phyloP scores from a whole-genome alignment of 495 filamentous ascomycete genomes.

The Penicillium crystallinum region DNA sequence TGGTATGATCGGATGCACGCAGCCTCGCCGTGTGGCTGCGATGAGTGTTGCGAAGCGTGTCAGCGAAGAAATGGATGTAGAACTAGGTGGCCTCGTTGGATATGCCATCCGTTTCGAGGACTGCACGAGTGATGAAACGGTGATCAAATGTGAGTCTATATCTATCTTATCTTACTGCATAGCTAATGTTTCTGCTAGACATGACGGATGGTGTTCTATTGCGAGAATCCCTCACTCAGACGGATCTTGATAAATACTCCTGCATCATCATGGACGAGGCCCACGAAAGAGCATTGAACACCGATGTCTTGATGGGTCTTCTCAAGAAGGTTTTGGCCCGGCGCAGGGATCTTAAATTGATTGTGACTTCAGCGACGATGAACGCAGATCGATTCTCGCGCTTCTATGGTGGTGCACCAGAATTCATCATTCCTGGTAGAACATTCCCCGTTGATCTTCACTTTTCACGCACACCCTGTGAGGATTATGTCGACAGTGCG shows the following conservation, averaged over 20 bases:
- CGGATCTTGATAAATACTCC: conserved; percentile 92
- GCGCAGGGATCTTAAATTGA: conserved; percentile 87
- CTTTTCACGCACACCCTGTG: conserved; percentile 90
- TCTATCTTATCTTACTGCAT: not conserved
- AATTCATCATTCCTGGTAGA: conserved; percentile 93
- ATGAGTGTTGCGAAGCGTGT: conserved; percentile 99
- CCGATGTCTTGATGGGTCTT: conserved; percentile 94
- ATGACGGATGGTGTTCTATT: conserved; percentile 98
- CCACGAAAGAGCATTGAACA: conserved; percentile 94
- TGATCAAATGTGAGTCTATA: conserved; percentile 70
- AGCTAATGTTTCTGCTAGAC: conserved; percentile 42
- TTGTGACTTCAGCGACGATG: conserved; percentile 98
- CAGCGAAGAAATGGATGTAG: conserved; percentile 98
- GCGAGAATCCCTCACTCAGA: conserved; percentile 85
- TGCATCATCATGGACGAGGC: conserved; percentile 99
- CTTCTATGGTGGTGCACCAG: conserved; percentile 96
- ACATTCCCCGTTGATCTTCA: conserved; percentile 98
- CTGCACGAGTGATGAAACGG: conserved; percentile 88
- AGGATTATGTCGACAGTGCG: conserved; percentile 96
- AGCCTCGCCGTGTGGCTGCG: conserved; percentile 89
- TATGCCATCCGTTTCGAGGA: conserved; percentile 99
- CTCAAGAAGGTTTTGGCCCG: conserved; percentile 94
- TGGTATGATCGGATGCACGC: conserved; percentile 93
- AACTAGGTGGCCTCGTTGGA: conserved; percentile 79
- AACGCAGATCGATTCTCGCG: conserved; percentile 93